A percentile compares a stretch with the other conserved stretches of the same genome.
Conservation (phyloP, 75 land plant genomes). For the Sequoia sempervirens region DNA sequence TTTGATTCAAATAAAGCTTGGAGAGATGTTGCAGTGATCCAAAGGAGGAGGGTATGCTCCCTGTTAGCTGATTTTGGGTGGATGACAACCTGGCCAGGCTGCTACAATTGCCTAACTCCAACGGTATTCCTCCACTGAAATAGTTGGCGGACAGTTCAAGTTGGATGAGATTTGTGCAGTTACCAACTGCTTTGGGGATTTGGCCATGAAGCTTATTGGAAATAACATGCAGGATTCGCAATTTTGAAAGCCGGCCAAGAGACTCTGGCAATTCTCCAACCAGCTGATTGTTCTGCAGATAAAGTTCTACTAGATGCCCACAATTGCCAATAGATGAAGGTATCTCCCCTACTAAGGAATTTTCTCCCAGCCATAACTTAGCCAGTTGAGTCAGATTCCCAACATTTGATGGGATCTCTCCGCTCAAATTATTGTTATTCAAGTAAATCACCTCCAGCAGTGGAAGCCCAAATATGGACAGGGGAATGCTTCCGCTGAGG, state of each 20-base stretch:
- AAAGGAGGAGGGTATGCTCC: conserved; percentile 59
- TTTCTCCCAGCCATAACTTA: conserved; percentile 9
- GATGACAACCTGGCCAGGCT: conserved; percentile 31
- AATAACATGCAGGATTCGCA: conserved; percentile 25
- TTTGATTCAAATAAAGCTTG: conserved; percentile 35
- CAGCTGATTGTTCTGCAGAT: conserved; percentile 30
- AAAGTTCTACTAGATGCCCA: conserved; percentile 26
- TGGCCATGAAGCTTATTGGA: conserved; percentile 30
- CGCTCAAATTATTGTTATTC: conserved; percentile 23
- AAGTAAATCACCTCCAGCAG: neutral
- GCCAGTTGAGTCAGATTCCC: conserved; percentile 12
- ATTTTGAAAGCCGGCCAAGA: conserved; percentile 24
- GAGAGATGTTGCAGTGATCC: conserved; percentile 38
- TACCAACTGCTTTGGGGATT: conserved; percentile 18
- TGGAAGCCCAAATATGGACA: conserved; percentile 22
- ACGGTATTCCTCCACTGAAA: conserved; percentile 53
- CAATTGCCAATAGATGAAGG: conserved; percentile 43
- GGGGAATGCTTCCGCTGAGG: conserved; percentile 25
- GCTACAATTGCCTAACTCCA: conserved; percentile 44
- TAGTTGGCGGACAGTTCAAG: conserved; percentile 35
- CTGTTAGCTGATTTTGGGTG: conserved; percentile 34
- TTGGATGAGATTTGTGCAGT: conserved; percentile 18
- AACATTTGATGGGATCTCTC: conserved; percentile 21
- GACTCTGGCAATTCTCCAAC: conserved; percentile 34
- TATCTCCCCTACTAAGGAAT: conserved; percentile 42